Conservation (phyloP, 257 asterid species). For the Plantago ovata region DNA sequence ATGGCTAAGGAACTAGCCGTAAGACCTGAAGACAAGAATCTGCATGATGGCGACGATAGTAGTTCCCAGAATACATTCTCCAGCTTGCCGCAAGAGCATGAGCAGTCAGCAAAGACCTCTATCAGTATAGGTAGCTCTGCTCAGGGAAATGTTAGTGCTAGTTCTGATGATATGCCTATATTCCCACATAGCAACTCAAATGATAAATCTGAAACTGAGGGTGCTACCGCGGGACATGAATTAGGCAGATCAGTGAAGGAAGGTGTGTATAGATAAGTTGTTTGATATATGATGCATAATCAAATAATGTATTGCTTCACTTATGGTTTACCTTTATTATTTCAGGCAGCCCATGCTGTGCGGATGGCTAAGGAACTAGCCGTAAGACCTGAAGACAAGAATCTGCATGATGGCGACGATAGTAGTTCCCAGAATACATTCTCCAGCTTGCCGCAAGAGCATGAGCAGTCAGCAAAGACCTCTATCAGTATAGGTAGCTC, state of each 20-base stretch:
- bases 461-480: conserved; percentile 70
- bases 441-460: conserved; percentile 90
- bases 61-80: conserved; percentile 90
- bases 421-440: conserved; percentile 83
- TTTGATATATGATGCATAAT: conserved; percentile 16
- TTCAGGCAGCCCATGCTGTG: conserved; percentile 92
- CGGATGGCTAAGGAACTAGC: conserved; percentile 84
- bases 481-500: conserved; percentile 83
- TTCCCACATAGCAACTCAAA: conserved; percentile 28
- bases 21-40: conserved; percentile 61
- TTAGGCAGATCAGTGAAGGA: conserved; percentile 44
- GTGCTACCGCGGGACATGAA: conserved; percentile 33
- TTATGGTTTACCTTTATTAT: conserved; percentile 16
- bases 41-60: conserved; percentile 71
- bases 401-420: conserved; percentile 69
- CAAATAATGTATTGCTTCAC: conserved; percentile 14
- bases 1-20: conserved; percentile 77
- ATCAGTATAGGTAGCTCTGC: conserved; percentile 79
- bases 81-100: conserved; percentile 87
- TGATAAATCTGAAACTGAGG: conserved; percentile 40
- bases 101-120: conserved; percentile 73
- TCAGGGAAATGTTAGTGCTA: conserved; percentile 72
- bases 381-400: conserved; percentile 61
- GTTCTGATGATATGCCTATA: conserved; percentile 74
- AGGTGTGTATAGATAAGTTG: conserved; percentile 13